phyloP scores from a whole-genome alignment of 495 filamentous ascomycete species.

The Viridothelium virens region DNA sequence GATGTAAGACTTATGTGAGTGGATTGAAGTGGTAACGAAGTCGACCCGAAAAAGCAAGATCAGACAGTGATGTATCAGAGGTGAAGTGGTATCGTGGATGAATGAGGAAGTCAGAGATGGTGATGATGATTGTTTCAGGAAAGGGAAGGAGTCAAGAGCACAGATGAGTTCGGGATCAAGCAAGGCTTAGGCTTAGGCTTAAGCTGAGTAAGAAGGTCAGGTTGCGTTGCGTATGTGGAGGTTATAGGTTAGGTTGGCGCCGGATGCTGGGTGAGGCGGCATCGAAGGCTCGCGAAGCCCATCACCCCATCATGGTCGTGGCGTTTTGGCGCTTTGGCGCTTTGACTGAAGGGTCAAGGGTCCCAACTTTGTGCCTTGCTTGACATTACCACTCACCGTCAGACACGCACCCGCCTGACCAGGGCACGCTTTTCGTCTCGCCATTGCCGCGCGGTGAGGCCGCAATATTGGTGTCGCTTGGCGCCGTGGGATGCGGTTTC shows the following conservation, averaged over 20 bases:
- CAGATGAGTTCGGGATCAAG: not conserved
- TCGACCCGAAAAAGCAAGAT: not conserved
- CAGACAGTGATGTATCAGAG: not conserved
- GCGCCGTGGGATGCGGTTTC: not conserved
- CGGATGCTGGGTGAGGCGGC: slow-evolving; percentile 3
- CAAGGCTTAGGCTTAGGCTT: slow-evolving; percentile 9
- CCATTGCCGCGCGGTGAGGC: not conserved
- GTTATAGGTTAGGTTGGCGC: slow-evolving; percentile 5
- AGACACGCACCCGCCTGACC: not conserved
- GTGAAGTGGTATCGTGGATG: not conserved
- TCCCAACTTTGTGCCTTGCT: slow-evolving; percentile 2
- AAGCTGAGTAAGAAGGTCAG: slow-evolving; percentile 8
- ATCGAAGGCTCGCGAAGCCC: slow-evolving; percentile 10
- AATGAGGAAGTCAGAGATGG: slow-evolving; percentile 5
- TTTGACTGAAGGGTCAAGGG: slow-evolving; percentile 2
- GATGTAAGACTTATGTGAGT: slow-evolving; percentile 13
- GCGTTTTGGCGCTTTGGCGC: slow-evolving; percentile 1
- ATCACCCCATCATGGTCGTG: not conserved
- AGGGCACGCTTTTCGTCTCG: not conserved
- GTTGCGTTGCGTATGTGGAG: slow-evolving; percentile 4
- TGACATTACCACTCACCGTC: not conserved
- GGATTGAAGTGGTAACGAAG: not conserved
- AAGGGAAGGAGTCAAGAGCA: not conserved
- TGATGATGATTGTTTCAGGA: slow-evolving; percentile 1
- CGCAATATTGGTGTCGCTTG: not conserved